Conservation (phyloP, 768 basidiomycete species). For the Postia placenta region DNA sequence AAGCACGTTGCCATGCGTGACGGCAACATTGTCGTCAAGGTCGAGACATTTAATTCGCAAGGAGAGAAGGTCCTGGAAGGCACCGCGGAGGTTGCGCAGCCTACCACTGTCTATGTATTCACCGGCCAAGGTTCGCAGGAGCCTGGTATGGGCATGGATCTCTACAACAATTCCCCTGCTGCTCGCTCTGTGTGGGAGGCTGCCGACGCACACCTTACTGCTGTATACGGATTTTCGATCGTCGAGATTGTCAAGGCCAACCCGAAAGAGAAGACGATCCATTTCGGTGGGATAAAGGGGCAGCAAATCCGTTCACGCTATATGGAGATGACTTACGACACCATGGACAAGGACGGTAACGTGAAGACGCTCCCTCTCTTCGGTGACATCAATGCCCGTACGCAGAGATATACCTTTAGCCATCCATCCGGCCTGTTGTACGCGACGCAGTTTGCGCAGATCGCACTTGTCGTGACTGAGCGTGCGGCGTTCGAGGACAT, state of each 20-base stretch:
- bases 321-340: conserved; percentile 99
- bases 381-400: conserved; percentile 90
- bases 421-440: conserved; percentile 93
- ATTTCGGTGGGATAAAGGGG: conserved; percentile 99
- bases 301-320: conserved; percentile 98
- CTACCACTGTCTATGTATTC: conserved; percentile 92
- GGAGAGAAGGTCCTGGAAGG: conserved; percentile 93
- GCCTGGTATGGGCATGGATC: conserved; percentile 98
- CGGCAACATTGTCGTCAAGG: conserved; percentile 88
- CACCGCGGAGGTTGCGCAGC: conserved; percentile 88
- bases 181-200: conserved; percentile 97
- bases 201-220: conserved; percentile 87
- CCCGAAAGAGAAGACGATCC: conserved; percentile 95
- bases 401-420: conserved; percentile 96
- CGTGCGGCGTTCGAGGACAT: conserved; percentile 99
- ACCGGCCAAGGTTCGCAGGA: conserved; percentile 99
- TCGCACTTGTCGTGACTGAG: conserved; percentile 96
- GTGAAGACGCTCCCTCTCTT: conserved; percentile 96
- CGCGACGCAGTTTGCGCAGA: conserved; percentile 98
- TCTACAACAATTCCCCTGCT: conserved; percentile 88
- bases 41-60: conserved; percentile 77
- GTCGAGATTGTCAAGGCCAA: conserved; percentile 98
- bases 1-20: conserved; percentile 88
- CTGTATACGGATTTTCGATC: conserved; percentile 98
- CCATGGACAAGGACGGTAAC: conserved; percentile 92